phyloP scores from a whole-genome alignment of 2,329 filamentous ascomycete species.

The Penicillium sp. region DNA sequence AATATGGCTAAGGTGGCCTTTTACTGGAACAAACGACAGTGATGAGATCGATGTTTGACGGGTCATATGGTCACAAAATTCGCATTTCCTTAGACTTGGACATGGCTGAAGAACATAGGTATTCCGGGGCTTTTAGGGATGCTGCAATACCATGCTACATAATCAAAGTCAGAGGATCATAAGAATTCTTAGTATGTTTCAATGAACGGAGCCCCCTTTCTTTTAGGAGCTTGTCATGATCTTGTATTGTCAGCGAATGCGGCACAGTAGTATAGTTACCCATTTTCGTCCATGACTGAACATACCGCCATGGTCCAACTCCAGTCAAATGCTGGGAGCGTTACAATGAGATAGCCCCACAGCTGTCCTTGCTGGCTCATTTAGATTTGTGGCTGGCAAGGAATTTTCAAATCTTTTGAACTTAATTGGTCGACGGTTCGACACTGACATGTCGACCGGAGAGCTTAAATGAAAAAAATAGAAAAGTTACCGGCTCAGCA shows the following conservation, averaged over 20 bases:
- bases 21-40: too few relatives aligned
- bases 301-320: background rate
- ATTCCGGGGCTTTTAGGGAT: background rate
- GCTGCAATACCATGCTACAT: background rate
- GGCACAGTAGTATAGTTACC: background rate
- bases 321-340: background rate
- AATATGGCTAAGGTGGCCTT: too few relatives aligned
- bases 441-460: background rate
- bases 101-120: background rate
- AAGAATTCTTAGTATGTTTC: background rate
- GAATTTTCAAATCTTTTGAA: background rate
- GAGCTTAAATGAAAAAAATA: background rate
- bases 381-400: background rate
- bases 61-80: background rate
- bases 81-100: background rate
- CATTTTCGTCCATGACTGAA: background rate
- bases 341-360: background rate
- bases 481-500: background rate
- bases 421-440: background rate
- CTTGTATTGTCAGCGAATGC: background rate
- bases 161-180: too few relatives aligned
- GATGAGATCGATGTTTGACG: too few relatives aligned
- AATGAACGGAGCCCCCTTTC: background rate
- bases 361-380: background rate
- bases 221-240: background rate